Base-by-base conservation (phyloP, 495 filamentous ascomycete species). In the Xylaria longipes region DNA sequence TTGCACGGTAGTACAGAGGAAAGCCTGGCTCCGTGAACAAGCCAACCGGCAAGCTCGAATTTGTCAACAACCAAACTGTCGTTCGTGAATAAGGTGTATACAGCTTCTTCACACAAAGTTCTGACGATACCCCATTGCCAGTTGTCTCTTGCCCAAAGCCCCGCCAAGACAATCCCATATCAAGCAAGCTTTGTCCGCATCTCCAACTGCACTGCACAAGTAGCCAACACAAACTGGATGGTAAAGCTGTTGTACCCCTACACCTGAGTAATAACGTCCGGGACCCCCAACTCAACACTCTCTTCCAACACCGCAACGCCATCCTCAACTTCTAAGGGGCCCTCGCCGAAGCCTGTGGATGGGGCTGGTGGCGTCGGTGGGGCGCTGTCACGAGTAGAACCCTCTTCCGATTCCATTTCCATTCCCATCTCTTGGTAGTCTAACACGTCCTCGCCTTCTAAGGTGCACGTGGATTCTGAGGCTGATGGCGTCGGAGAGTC, bases 291-390 rank as follows among this genome's bases (percentile, higher is more conserved):
- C 60, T 84, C 85, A 45, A 87, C 84, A 41, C 82, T 84, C 75
- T 91, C 88, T 75, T 91, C 89, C 27, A 84, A 87, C 46, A 90
- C 68, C 60, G 89, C 88, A n/a, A 91, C 77, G 3, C 86, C 88
- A 20, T 81, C 82, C 12, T 80, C 71, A 4, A 87, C 82, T 45
- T 87, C 84, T 6, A 86, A 35, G 20, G 78, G 78, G 35, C 72
- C 75, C n/a, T 74, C 60, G 41, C 68, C 43, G 63, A 81, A 79
- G n/a, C 46, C 52, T 15, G 69, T 71, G 41, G 72, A 48, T 31
- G 71, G 65, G 5, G 69, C 72, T 22, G 69, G 71, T 7, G 60
- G 35, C 48, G 68, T 74, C 68, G 71, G 73, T 20, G 65, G 60
- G 3, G 48, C 65, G 2, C 25, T 35, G 29, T 15, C 43, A 46